Base-by-base conservation (phyloP, 75 land plant species). In the Adiantum capillusveneris region DNA sequence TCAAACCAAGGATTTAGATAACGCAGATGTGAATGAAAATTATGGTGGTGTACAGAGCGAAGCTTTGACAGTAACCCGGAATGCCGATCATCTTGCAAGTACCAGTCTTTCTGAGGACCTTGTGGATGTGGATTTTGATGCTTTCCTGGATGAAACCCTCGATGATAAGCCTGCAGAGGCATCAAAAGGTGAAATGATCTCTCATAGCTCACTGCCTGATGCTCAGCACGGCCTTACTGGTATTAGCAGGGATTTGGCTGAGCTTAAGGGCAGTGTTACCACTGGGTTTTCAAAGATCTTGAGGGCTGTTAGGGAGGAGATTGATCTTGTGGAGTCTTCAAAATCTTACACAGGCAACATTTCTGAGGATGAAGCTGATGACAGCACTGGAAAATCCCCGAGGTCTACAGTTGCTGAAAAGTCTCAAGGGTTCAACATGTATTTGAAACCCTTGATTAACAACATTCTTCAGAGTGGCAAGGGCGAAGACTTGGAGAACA, bases 191-290 rank as follows among this genome's bases (percentile, higher is more conserved):
- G 37, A 9, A 34, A 34, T 3, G 37, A 34, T 9, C 7, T 34
- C 37, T 5, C 37, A 34, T 34, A 9, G 9, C 9, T 60, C 64
- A n/a, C 54, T 52, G 25, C 42, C 50, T 50, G 27, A 44, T 21
- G 34, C 37, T 27, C 60, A 42, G 48, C 58, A 53, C 12, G 54
- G 56, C 31, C 28, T 66, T 11, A 52, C 42, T 18, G 83, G 86
- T 0, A 61, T 83, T 45, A 80, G 73, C 22, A 74, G 71, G 59
- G 87, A 84, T 61, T 64, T 84, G 7, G 69, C 75, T 11, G 83
- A 83, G 54, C 64, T 83, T 39, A 71, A 68, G 27, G 85, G 79
- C 26, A 63, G 68, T 41, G 58, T 81, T 57, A 67, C 66, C 39
- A 59, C 68, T 46, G 85, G 81, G 6, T 60, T 84, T 27, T 81